phyloP scores from a whole-genome alignment of 2,329 filamentous ascomycete species.

The Diaporthe caulivora region DNA sequence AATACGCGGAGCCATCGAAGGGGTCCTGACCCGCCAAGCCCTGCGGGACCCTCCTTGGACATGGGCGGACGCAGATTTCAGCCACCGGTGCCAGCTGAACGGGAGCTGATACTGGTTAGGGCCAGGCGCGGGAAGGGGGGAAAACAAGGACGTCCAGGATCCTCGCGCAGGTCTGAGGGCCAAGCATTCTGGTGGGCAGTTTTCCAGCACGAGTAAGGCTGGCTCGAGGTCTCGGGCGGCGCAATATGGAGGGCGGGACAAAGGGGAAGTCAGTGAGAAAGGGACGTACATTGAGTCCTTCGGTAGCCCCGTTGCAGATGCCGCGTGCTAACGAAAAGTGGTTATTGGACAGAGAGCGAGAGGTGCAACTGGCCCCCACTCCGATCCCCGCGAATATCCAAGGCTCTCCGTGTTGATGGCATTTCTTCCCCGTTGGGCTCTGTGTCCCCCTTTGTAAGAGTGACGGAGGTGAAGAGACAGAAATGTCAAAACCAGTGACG shows the following conservation, averaged over 20 bases:
- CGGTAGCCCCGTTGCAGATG: constrained; percentile 21
- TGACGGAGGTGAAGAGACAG: not conserved
- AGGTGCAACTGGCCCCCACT: not conserved
- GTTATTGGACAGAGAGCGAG: constrained; percentile 23
- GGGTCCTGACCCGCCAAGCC: constrained; percentile 14
- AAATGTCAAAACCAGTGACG: constrained; percentile 7
- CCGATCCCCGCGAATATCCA: not conserved
- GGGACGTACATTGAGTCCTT: constrained; percentile 12
- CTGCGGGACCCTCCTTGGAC: constrained; percentile 13
- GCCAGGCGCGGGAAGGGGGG: not conserved
- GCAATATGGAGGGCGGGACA: constrained; percentile 4
- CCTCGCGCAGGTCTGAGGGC: constrained; percentile 8
- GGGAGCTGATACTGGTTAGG: constrained; percentile 21
- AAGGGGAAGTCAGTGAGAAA: not conserved
- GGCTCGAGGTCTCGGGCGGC: constrained; percentile 5
- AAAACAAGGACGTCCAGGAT: not conserved
- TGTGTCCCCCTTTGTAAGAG: not conserved
- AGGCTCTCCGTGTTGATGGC: not conserved
- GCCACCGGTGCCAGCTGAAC: constrained; percentile 25
- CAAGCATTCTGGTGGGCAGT: not conserved
- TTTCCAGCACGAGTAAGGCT: not conserved
- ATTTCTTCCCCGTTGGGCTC: not conserved
- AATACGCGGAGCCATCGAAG: constrained; percentile 11
- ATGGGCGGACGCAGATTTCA: constrained; percentile 23
- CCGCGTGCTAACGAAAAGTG: not conserved